Conservation (phyloP, 78 protist species). For the Dictyostelium capitatum region DNA sequence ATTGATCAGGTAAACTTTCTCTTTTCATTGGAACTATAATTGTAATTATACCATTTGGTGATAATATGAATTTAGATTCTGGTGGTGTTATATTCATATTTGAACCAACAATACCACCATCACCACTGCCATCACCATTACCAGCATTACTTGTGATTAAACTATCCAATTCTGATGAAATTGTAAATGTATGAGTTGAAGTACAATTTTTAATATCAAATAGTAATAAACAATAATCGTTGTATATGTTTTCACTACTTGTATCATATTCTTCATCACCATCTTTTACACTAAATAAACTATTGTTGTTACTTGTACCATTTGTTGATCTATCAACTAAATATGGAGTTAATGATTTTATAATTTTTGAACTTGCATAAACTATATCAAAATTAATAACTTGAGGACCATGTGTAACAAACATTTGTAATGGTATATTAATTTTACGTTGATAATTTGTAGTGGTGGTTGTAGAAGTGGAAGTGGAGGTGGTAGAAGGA, state of each 20-base stretch:
- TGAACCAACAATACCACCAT: background rate
- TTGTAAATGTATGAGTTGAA: conserved; percentile 70
- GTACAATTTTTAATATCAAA: conserved; percentile 58
- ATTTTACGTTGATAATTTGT: conserved; percentile 53
- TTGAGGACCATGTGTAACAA: conserved; percentile 45
- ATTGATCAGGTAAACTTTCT: conserved; percentile 70
- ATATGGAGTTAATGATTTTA: conserved; percentile 40
- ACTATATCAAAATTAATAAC: conserved; percentile 55
- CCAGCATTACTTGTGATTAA: background rate
- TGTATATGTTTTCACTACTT: background rate
- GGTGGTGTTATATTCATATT: background rate
- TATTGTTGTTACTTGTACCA: background rate
- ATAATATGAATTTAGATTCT: conserved; percentile 25
- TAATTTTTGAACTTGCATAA: conserved; percentile 25
- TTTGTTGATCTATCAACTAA: conserved; percentile 1
- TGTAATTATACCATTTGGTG: conserved; percentile 67
- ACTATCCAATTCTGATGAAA: background rate
- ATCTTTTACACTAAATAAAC: background rate
- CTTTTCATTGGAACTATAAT: conserved; percentile 62
- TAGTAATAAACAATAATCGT: conserved; percentile 59
- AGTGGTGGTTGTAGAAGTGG: background rate
- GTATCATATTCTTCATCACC: background rate
- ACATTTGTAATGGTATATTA: conserved; percentile 38
- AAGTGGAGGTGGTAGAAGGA: background rate
- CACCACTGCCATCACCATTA: background rate